phyloP scores from a whole-genome alignment of 495 filamentous ascomycete species.

The Neurospora africana region DNA sequence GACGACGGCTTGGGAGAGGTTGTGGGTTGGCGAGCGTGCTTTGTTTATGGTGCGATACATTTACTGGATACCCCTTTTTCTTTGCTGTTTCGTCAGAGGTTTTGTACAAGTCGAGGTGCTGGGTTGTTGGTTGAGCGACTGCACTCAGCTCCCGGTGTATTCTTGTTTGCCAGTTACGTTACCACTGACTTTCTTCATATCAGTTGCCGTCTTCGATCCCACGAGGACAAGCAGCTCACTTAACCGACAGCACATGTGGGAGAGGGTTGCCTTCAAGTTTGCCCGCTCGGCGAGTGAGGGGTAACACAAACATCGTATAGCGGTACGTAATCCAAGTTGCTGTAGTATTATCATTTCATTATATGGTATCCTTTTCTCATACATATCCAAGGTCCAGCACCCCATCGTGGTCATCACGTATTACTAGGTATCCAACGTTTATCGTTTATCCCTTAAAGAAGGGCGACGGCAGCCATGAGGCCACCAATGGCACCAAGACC shows the following conservation, averaged over 20 bases:
- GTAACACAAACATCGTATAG: not conserved
- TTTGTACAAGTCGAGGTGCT: not conserved
- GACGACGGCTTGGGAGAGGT: not conserved
- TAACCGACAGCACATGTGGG: not conserved
- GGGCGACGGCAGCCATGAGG: slow-evolving; percentile 19
- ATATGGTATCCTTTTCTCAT: not conserved
- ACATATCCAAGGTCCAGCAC: not conserved
- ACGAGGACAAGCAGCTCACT: not conserved
- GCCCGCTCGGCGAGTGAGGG: not conserved
- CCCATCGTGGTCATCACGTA: not conserved
- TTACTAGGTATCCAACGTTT: not conserved
- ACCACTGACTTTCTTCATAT: not conserved
- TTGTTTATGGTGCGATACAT: not conserved
- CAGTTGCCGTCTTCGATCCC: not conserved
- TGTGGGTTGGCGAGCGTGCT: not conserved
- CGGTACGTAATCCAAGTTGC: not conserved
- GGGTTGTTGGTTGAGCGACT: not conserved
- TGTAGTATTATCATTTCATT: not conserved
- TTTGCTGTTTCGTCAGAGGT: not conserved
- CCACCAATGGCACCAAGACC: slow-evolving; percentile 25
- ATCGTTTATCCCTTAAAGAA: slow-evolving; percentile 11
- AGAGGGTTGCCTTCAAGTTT: not conserved
- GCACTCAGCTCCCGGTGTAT: not conserved
- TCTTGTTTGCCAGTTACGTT: not conserved
- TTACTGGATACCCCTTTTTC: not conserved